Percentiles rank a stretch among this genome's conserved stretches.
Evolutionary conservation across 1,284 basidiomycete genomes (phyloP).

Genomic region (Naganishia sp.): DNA sequence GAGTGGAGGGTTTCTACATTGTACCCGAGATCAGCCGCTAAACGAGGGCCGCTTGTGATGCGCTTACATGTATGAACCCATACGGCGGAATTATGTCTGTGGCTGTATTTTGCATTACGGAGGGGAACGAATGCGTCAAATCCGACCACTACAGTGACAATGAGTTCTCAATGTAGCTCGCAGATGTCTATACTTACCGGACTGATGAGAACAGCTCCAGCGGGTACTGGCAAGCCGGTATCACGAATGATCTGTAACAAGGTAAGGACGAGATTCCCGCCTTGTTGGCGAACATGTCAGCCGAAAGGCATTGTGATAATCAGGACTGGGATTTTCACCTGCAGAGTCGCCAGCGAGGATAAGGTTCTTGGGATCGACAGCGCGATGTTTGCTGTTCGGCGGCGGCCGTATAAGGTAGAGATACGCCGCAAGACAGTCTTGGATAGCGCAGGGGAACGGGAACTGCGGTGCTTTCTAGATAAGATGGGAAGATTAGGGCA

Average conservation of each 20-base stretch:
- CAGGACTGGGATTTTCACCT: slow-evolving; percentile 58
- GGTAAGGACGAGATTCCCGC: slow-evolving; percentile 73
- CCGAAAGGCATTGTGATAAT: no score
- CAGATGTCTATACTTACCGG: slow-evolving; percentile 55
- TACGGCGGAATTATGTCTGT: slow-evolving; percentile 60
- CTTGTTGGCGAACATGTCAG: no score
- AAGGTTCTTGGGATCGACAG: slow-evolving; percentile 66
- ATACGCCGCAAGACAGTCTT: slow-evolving; percentile 82
- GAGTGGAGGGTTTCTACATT: slow-evolving; percentile 76
- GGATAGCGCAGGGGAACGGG: slow-evolving; percentile 92
- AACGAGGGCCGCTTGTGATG: slow-evolving; percentile 58
- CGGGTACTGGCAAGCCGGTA: slow-evolving; percentile 74
- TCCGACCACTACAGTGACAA: slow-evolving; percentile 60
- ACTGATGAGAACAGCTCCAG: slow-evolving; percentile 79
- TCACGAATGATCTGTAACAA: slow-evolving; percentile 92
- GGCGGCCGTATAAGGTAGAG: slow-evolving; percentile 74
- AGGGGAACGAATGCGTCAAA: slow-evolving; percentile 91
- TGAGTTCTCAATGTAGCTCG: neutral
- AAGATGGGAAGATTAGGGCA: slow-evolving; percentile 9
- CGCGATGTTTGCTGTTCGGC: slow-evolving; percentile 64
- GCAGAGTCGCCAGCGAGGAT: slow-evolving; percentile 84
- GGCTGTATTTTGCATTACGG: slow-evolving; percentile 74
- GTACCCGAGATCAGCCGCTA: slow-evolving; percentile 46
- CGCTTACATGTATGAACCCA: slow-evolving; percentile 52
- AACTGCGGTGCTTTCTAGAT: slow-evolving; percentile 78